Conservation (phyloP, 2,329 filamentous ascomycete species). For the Monilinia aucupariae region DNA sequence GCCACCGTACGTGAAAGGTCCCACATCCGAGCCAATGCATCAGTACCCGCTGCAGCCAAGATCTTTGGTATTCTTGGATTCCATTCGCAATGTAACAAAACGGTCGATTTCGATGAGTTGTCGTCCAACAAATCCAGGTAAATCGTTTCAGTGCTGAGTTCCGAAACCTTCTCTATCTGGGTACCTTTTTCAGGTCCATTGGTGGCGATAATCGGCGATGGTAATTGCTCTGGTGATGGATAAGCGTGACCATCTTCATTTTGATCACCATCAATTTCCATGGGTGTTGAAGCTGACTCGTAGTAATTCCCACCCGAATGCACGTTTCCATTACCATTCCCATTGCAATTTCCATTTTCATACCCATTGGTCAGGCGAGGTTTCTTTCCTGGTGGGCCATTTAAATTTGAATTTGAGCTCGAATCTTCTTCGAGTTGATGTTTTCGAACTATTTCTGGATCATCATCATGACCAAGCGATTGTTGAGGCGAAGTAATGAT, state of each 20-base stretch:
- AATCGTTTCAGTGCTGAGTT: constrained; percentile 54
- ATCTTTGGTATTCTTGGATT: constrained; percentile 59
- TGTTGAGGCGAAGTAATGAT: neutral
- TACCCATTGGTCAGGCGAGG: constrained; percentile 57
- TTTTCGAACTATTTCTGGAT: constrained; percentile 33
- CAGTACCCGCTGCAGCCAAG: constrained; percentile 63
- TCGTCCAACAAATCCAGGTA: constrained; percentile 50
- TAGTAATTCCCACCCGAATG: constrained; percentile 39
- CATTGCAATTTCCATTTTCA: constrained; percentile 43
- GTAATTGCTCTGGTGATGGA: constrained; percentile 51
- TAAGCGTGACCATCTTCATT: constrained; percentile 54
- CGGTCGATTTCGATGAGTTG: constrained; percentile 37
- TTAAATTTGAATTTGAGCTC: constrained; percentile 40
- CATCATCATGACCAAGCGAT: constrained; percentile 23
- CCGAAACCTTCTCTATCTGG: constrained; percentile 58
- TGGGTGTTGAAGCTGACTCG: constrained; percentile 43
- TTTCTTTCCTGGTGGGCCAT: constrained; percentile 54
- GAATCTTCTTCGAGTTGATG: constrained; percentile 32
- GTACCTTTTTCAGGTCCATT: constrained; percentile 60
- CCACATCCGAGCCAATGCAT: constrained; percentile 66
- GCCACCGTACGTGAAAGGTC: constrained; percentile 51
- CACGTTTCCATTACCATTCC: constrained; percentile 36
- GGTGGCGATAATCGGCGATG: constrained; percentile 50
- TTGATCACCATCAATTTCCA: constrained; percentile 46
- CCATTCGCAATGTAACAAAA: constrained; percentile 65